Evolutionary conservation across 2,329 filamentous ascomycete genomes (phyloP), one percentile per base, ranked within the genome.

Genomic region (Aureobasidium sp.): DNA sequence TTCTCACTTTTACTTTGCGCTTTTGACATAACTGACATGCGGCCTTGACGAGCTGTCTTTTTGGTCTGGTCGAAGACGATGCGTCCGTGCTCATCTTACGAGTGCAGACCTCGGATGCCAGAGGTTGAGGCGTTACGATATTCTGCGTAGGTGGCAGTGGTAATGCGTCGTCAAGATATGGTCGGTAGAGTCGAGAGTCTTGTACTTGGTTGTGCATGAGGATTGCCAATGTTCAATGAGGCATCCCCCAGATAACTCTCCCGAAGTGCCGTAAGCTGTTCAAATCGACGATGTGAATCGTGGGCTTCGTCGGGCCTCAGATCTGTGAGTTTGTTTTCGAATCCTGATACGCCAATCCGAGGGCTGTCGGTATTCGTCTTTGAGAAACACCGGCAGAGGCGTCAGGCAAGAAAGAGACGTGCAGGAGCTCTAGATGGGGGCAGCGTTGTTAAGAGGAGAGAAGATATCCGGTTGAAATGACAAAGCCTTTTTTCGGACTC

Each of bases 1-100:
- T 27, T n/a, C 49, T 55, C 8, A 62, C 59, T 34, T 62, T 62
- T 4, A 62, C 59, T 48, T 62, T 62, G n/a, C 59, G 59, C 11
- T 45, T 52, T 22, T 62, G 59, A 56, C 59, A 62, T 22, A 41
- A 52, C 8, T 62, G 48, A 11, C 59, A 55, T 12, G 59, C 59
- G 20, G 59, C 59, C 39, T 62, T 62, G 48, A 62, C 59, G 20
- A 53, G 37, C 15, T 62, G 59, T 55, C 59, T 20, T 48, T 48
- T 62, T 39, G 59, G 59, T 53, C 42, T 55, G 29, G n/a, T 34
- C 2, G 48, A 47, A 1, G 48, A 48, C 8, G 59, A 47, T n/a
- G 34, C 34, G 41, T 59, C 42, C 12, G 31, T 45, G 42, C 56
- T 59, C 56, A 59, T 59, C 17, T 49, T 59, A 15, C n/a, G 27